Evolutionary conservation across 495 filamentous ascomycete genomes (phyloP), one percentile per base, ranked within the genome.

Genomic region (Hypomontagnella submonticulosa): DNA sequence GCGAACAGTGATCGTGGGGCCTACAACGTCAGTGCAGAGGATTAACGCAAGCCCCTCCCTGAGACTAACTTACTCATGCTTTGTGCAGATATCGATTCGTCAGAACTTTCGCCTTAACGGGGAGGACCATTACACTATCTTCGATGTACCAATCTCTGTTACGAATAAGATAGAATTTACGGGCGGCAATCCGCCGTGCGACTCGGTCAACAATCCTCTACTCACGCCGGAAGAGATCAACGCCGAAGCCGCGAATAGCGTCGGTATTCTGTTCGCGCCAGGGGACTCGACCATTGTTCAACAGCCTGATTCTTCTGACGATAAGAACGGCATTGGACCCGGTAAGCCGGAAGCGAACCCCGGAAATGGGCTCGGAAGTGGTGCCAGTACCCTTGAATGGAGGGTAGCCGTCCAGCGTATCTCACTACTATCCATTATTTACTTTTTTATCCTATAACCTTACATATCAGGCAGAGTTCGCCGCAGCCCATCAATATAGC

Each of bases 71-170:
- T 38, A 30, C 58, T 71, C 7, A 73, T 11, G 7, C 54, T 41
- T 18, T 23, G 23, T 9, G 20, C 12, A 89, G 77, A 85, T 90
- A 69, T 87, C 86, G 8, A 88, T 90, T 68, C 86, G 87, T 49
- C 87, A 90, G 63, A 87, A 81, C 53, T 89, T 88, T 70, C 81
- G 86, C 18, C 77, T 87, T 60, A 88, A 89, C 64, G 83, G 80
- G 5, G 79, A 77, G 0, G 81, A 89, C 42, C 81, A 84, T 58
- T 90, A 89, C 73, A 88, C 87, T n/a, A 83, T 90, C 49, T 90
- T 89, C 58, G 83, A 90, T 47, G 75, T 89, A 15, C 87, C 87
- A 16, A 87, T 90, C 64, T 80, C 80, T 3, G 83, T 90, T 47
- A 87, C 86, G n/a, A 90, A 90, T 64, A 77, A 77, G 43, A 89